A percentile compares a stretch with the other conserved stretches of the same genome.
Conservation (phyloP, 192 early-diverging fungal genomes). For the Funneliformis mosseae region DNA sequence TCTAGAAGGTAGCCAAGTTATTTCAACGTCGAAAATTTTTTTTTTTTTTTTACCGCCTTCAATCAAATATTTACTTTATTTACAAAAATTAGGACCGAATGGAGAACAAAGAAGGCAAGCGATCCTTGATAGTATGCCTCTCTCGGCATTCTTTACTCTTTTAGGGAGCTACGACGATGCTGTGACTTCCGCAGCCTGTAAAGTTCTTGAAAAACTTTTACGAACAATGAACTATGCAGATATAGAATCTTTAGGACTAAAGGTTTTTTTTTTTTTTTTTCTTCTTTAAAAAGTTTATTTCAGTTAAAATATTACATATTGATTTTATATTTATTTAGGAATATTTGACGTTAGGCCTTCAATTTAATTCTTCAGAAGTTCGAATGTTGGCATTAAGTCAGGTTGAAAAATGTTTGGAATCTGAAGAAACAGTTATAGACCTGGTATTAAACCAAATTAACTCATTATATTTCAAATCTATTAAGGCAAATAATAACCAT, state of each 20-base stretch:
- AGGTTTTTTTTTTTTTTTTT: slow-evolving; percentile 33
- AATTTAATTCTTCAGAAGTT: slow-evolving; percentile 41
- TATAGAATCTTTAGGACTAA: slow-evolving; percentile 27
- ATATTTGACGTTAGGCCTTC: slow-evolving; percentile 41
- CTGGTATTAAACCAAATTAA: slow-evolving; percentile 39
- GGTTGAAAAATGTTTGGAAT: slow-evolving; percentile 46
- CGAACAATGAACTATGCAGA: slow-evolving; percentile 31
- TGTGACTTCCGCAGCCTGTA: slow-evolving; percentile 32
- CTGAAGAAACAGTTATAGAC: slow-evolving; percentile 29
- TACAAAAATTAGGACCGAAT: background rate
- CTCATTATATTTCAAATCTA: background rate
- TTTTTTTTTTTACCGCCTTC: background rate
- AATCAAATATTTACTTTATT: background rate
- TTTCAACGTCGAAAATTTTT: background rate
- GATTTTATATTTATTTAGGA: slow-evolving; percentile 6
- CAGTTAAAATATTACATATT: background rate
- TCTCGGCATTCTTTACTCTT: slow-evolving; percentile 27
- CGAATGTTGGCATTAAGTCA: slow-evolving; percentile 45
- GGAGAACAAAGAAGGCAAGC: background rate
- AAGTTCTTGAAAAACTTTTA: slow-evolving; percentile 38
- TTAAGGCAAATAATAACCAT: background rate
- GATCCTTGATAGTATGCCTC: slow-evolving; percentile 28
- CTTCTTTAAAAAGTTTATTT: background rate
- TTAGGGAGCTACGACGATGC: slow-evolving; percentile 23
- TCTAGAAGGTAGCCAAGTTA: background rate